Conservation (phyloP, 257 asterid species). For the Gardenia jasminoides region DNA sequence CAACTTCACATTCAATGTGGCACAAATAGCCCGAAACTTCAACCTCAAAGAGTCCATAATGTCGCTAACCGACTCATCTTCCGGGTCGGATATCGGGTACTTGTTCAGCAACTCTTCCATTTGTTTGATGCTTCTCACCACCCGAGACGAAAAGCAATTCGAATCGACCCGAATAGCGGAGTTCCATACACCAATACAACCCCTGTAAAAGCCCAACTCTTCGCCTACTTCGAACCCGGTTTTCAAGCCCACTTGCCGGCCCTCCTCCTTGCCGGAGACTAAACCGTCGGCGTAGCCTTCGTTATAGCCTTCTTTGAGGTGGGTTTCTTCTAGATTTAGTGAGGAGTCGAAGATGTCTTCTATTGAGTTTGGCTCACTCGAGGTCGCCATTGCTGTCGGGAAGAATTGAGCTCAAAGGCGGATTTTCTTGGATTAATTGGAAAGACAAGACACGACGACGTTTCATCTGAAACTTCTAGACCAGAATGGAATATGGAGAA, state of each 20-base stretch:
- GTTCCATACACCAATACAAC: conserved; percentile 53
- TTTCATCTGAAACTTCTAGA: too few species aligned
- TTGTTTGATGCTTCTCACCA: conserved; percentile 41
- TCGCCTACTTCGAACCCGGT: conserved; percentile 62
- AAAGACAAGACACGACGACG: too few species aligned
- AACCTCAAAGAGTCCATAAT: conserved; percentile 51
- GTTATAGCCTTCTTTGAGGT: conserved; percentile 47
- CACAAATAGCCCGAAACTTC: conserved; percentile 50
- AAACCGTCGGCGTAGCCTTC: conserved; percentile 65
- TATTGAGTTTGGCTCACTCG: neutral
- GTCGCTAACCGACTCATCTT: conserved; percentile 50
- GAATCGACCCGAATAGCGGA: conserved; percentile 51
- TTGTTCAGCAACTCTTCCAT: conserved; percentile 53
- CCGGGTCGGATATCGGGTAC: conserved; percentile 56
- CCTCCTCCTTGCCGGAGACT: conserved; percentile 53
- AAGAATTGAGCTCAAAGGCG: too few species aligned
- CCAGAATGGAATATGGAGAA: too few species aligned
- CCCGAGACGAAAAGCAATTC: conserved; percentile 37
- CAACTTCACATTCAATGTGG: conserved; percentile 44
- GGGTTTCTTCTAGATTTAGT: conserved; percentile 51
- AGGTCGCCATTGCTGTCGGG: conserved; percentile 1
- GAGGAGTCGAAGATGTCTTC: conserved; percentile 59
- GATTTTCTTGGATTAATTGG: too few species aligned
- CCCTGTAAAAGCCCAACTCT: conserved; percentile 65
- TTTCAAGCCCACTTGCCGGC: conserved; percentile 54